phyloP scores from a whole-genome alignment of 495 filamentous ascomycete genomes.

The Aspergillus kassunensis region DNA sequence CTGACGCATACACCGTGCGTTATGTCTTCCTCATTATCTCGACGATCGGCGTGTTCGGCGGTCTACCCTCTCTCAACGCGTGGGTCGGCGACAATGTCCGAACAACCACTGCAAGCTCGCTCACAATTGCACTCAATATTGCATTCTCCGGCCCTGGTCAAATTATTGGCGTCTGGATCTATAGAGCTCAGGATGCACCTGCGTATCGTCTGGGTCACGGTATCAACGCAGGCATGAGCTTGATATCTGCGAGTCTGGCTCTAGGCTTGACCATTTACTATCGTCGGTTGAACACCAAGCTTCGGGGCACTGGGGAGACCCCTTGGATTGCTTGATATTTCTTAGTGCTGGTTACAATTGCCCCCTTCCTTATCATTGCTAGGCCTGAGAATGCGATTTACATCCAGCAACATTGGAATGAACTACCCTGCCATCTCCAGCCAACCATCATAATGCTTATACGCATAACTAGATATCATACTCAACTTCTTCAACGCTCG shows the following conservation, averaged over 20 bases:
- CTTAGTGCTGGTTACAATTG: background rate
- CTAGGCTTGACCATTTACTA: conserved; percentile 23
- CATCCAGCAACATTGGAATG: too few relatives aligned
- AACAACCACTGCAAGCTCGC: conserved; percentile 55
- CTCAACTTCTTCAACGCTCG: background rate
- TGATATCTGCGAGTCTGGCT: conserved; percentile 27
- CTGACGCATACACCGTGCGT: conserved; percentile 41
- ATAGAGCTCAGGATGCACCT: conserved; percentile 55
- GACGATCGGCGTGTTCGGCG: conserved; percentile 50
- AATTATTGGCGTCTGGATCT: conserved; percentile 72
- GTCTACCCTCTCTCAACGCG: conserved; percentile 62
- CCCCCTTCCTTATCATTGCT: too few relatives aligned
- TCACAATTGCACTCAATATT: conserved; percentile 66
- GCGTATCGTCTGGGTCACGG: conserved; percentile 62
- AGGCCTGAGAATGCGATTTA: too few relatives aligned
- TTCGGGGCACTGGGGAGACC: background rate
- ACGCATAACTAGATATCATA: background rate
- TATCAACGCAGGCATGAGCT: conserved; percentile 37
- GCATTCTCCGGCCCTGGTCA: conserved; percentile 62
- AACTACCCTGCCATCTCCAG: too few relatives aligned
- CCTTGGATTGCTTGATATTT: background rate
- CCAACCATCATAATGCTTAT: too few relatives aligned
- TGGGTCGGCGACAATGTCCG: conserved; percentile 66
- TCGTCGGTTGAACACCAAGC: conserved; percentile 28
- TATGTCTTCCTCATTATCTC: conserved; percentile 70